A percentile compares a stretch with the other conserved stretches of the same genome.
These are phyloP conservation scores for Cryptococcus sp. DNA, from an alignment of 1,284 basidiomycete genomes.

Conservation along the genomic window DNA sequence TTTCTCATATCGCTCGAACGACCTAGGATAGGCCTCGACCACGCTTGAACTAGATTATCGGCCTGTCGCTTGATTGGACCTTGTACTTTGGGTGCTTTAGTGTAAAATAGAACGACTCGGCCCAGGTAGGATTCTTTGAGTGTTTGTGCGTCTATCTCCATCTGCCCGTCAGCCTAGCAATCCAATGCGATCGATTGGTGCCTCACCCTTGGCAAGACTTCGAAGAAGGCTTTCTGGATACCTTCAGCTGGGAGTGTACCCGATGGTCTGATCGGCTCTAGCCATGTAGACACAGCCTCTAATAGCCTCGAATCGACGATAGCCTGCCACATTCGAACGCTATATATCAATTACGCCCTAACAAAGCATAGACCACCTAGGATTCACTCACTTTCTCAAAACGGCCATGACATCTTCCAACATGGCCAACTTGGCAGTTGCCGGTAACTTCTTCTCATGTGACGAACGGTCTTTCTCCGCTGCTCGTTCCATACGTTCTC, in stretches of 20 bases:
- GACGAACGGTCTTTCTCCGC: slow-evolving; percentile 79
- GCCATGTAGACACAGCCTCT: slow-evolving; percentile 84
- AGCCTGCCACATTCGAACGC: slow-evolving; percentile 78
- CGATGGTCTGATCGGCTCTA: slow-evolving; percentile 84
- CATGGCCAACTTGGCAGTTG: slow-evolving; percentile 76
- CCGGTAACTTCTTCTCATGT: slow-evolving; percentile 78
- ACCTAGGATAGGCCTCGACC: slow-evolving; percentile 85
- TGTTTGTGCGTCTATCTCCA: slow-evolving; percentile 87
- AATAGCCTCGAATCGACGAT: slow-evolving; percentile 94
- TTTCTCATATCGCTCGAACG: background rate
- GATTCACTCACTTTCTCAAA: slow-evolving; percentile 74
- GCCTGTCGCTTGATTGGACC: slow-evolving; percentile 75
- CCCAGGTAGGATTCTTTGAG: slow-evolving; percentile 90
- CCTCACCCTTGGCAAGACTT: slow-evolving; percentile 62
- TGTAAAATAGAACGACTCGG: slow-evolving; percentile 93
- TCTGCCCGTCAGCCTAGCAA: slow-evolving; percentile 43
- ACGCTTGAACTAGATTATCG: slow-evolving; percentile 75
- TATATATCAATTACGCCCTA: slow-evolving; percentile 34
- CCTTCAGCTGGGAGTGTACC: slow-evolving; percentile 89
- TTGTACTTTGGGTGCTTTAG: slow-evolving; percentile 77
- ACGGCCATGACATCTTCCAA: slow-evolving; percentile 87
- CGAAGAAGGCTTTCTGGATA: slow-evolving; percentile 90
- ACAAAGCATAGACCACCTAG: background rate
- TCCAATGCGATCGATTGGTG: background rate
- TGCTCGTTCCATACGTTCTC: slow-evolving; percentile 80